A percentile compares a stretch with the other conserved stretches of the same genome.
phyloP scores from a whole-genome alignment of 2,329 filamentous ascomycete species.

The Xylaria sp. region DNA sequence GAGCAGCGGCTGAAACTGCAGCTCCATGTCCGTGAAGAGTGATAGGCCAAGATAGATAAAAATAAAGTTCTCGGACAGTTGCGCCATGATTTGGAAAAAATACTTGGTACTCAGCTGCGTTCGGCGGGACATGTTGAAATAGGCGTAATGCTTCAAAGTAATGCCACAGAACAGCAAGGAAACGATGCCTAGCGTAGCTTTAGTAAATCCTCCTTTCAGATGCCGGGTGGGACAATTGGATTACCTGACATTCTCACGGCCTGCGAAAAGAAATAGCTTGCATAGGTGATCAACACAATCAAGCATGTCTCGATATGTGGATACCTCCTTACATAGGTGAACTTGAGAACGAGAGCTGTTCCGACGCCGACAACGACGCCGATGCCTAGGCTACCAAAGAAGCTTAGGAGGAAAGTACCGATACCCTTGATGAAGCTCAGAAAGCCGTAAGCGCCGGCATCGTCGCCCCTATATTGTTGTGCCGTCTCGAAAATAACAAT shows the following conservation, averaged over 20 bases:
- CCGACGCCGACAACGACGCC: conserved; percentile 87
- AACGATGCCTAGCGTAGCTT: conserved; percentile 77
- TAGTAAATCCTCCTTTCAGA: conserved; percentile 7
- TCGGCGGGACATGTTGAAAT: conserved; percentile 99
- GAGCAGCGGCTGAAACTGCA: conserved; percentile 93
- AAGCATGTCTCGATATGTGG: conserved; percentile 97
- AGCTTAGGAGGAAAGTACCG: conserved; percentile 93
- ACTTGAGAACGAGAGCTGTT: conserved; percentile 90
- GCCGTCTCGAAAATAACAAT: conserved; percentile 99
- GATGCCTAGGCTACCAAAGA: conserved; percentile 93
- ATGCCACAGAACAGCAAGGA: conserved; percentile 98
- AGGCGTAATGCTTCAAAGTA: conserved; percentile 97
- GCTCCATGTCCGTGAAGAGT: conserved; percentile 87
- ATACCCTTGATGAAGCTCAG: conserved; percentile 90
- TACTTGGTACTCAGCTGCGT: conserved; percentile 99
- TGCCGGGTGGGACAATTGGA: conserved; percentile 46
- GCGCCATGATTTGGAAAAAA: conserved; percentile 92
- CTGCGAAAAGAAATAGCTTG: conserved; percentile 98
- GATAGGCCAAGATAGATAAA: conserved; percentile 98
- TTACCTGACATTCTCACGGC: conserved; percentile 94
- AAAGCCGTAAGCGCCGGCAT: conserved; percentile 77
- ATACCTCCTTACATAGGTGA: conserved; percentile 90
- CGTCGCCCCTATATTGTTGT: conserved; percentile 86
- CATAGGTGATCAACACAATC: conserved; percentile 92
- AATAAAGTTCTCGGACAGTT: conserved; percentile 98